phyloP scores from a whole-genome alignment of 805 yeast species.

The Candida nonsorbophila region DNA sequence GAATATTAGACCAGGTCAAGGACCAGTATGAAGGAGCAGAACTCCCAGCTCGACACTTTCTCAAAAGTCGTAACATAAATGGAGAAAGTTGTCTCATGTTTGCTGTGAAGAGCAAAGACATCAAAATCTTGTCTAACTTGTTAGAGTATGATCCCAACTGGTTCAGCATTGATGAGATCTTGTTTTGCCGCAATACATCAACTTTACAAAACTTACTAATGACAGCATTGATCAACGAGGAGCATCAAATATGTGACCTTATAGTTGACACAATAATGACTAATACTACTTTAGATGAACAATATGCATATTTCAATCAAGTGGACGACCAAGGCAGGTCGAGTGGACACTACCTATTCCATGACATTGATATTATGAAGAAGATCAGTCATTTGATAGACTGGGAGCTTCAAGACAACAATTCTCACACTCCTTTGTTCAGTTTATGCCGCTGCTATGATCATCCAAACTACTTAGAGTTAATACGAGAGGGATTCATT shows the following conservation, averaged over 20 bases:
- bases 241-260: constrained; percentile 39
- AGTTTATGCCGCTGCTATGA: constrained; percentile 78
- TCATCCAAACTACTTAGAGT: constrained; percentile 51
- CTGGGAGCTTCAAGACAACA: constrained; percentile 64
- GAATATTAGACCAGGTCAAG: constrained; percentile 9
- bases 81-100: constrained; percentile 73
- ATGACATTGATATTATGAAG: constrained; percentile 45
- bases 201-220: constrained; percentile 53
- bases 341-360: constrained; percentile 70
- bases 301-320: constrained; percentile 41
- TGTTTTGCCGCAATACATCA: constrained; percentile 54
- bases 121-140: constrained; percentile 40
- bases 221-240: constrained; percentile 55
- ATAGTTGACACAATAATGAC: constrained; percentile 36
- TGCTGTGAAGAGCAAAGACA: constrained; percentile 48
- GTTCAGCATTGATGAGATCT: constrained; percentile 61
- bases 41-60: constrained; percentile 14
- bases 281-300: constrained; percentile 42
- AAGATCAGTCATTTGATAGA: constrained; percentile 54
- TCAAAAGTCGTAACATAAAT: constrained; percentile 22
- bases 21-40: constrained; percentile 6
- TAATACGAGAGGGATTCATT: constrained; percentile 43
- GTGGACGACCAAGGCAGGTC: constrained; percentile 53
- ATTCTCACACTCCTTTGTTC: constrained; percentile 74
- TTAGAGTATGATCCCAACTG: constrained; percentile 40